Evolutionary conservation across 805 yeast genomes (phyloP), one percentile per base, ranked within the genome.

Genomic region (Yamadazyma akitaensis): DNA sequence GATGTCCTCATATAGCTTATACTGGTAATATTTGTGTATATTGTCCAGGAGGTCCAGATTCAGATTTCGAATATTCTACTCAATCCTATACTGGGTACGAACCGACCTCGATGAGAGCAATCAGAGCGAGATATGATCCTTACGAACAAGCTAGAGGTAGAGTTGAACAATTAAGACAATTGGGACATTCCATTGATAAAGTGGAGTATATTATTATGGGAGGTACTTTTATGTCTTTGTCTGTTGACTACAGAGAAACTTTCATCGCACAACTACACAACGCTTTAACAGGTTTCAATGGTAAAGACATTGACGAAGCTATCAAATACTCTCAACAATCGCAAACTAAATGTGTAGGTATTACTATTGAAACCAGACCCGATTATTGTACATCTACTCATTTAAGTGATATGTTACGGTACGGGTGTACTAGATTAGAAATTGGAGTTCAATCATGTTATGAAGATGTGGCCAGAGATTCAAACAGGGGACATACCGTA

Each of bases 91-190:
- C 99, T 0, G 99, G 99, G 33, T 94, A 94, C 62, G 99, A 94
- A 65, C 99, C 99, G 8, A 94, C 99, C 0, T 90, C 97, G 0
- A 94, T 94, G 99, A 79, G 99, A 59, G 99, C 99, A n/a, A 94
- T 94, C 51, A 77, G 99, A 57, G 99, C 99, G 0, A 80, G 99
- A 59, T 94, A 94, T 62, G 99, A 94, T 64, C 98, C 99, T 1
- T 94, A 89, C 62, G 99, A 94, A 67, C 99, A 94, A 66, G 97
- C 98, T 5, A 78, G 99, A 62, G 99, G 99, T 41, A 82, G 99
- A 64, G 84, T 94, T 34, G 99, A 94, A 61, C 99, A 94, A 73
- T 76, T 94, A 53, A 81, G 96, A 55, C 97, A 87, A 65, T 75
- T 94, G 50, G 99, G 99, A 12, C 99, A 94, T 62, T 85, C 96